Evolutionary conservation across 2,329 filamentous ascomycete genomes (phyloP), one percentile per base, ranked within the genome.

Genomic region (Fusarium equiseti): DNA sequence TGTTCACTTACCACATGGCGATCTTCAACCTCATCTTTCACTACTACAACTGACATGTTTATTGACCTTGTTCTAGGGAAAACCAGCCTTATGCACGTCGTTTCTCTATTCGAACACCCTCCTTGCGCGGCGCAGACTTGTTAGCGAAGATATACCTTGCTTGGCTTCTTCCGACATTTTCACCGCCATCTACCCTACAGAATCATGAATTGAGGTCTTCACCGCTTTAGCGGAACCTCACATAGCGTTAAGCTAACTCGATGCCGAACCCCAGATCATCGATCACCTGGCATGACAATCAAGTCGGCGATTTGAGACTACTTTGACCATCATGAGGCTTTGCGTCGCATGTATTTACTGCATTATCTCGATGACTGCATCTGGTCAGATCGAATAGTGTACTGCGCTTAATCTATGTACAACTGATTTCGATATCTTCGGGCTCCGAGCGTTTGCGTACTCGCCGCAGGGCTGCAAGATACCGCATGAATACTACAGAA

Each of bases 101-200:
- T 54, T 66, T 63, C 54, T 60, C 62, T 51, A 42, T 42, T 24
- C 42, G 50, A 52, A 32, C 54, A 24, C 54, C 40, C 49, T 63
- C 46, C 68, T 66, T 53, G 70, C 60, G 40, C 46, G 65, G 59
- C 53, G 74, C 52, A 59, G 51, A 48, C 54, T 32, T 29, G 40
- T 35, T 43, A 50, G 44, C 48, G 53, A n/a, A 46, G 63, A 35
- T 11, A 57, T 38, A 61, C 59, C 51, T 53, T 58, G 42, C 31
- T 44, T 53, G 60, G 42, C 35, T 42, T 35, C 51, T 60, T 64
- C 56, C 63, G 43, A 67, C 54, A 54, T 55, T 71, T 54, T 75
- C 73, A 75, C 73, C 73, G 66, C 73, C 52, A 52, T 48, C 71
- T 75, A 76, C 74, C 74, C 73, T 76, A 74, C 54, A 75, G 59